phyloP scores from a whole-genome alignment of 2,329 filamentous ascomycete species.

The Colletotrichum magnum region DNA sequence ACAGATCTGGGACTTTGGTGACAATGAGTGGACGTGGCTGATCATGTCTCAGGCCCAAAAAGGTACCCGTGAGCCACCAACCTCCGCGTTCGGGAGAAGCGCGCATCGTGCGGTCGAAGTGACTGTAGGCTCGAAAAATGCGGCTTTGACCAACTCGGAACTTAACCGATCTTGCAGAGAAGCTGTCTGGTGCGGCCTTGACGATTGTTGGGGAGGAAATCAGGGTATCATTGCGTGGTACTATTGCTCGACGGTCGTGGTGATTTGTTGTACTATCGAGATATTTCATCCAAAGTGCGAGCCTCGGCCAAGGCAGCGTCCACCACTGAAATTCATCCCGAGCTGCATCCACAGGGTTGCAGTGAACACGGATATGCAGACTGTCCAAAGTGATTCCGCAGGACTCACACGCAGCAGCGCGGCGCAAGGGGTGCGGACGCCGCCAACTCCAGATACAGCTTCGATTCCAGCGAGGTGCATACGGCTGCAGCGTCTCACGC shows the following conservation, averaged over 20 bases:
- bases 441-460: slow-evolving; percentile 20
- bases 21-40: slow-evolving; percentile 12
- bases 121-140: not conserved
- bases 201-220: too few species aligned
- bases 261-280: not conserved
- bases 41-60: slow-evolving; percentile 14
- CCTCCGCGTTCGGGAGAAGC: slow-evolving; percentile 7
- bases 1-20: slow-evolving; percentile 10
- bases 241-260: not conserved
- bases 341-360: slow-evolving; percentile 24
- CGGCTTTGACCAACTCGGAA: slow-evolving; percentile 10
- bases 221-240: not conserved
- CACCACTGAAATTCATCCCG: slow-evolving; percentile 6
- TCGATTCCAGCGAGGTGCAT: slow-evolving; percentile 28
- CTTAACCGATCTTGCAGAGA: not conserved
- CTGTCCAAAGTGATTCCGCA: not conserved
- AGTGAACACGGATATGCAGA: slow-evolving; percentile 23
- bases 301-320: slow-evolving; percentile 4
- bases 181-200: not conserved
- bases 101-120: not conserved
- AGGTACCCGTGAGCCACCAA: slow-evolving; percentile 25
- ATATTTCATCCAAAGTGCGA: not conserved
- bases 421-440: not conserved
- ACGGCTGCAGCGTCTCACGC: slow-evolving; percentile 30
- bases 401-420: too few species aligned